A percentile compares a stretch with the other conserved stretches of the same genome.
These are phyloP conservation scores for Sugiyamaella boreocaroliniensis DNA, from an alignment of 805 yeast species.

Conservation along the genomic window DNA sequence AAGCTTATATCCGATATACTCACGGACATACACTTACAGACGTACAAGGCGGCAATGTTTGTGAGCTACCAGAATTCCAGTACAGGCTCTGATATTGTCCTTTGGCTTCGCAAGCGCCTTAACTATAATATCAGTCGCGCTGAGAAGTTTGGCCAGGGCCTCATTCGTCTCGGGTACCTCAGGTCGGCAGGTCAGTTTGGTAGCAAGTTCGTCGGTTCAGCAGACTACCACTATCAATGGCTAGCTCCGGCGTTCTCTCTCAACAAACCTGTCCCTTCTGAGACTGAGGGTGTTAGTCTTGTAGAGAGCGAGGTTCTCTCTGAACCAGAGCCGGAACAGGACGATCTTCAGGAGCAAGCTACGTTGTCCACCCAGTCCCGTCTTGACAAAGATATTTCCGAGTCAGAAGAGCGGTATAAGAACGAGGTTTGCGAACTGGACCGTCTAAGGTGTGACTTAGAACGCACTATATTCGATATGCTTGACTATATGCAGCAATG, in stretches of 20 bases:
- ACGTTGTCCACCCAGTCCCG: neutral
- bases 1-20: constrained; percentile 39
- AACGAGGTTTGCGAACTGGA: constrained; percentile 54
- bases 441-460: constrained; percentile 57
- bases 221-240: constrained; percentile 73
- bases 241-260: constrained; percentile 40
- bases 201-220: constrained; percentile 55
- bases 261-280: neutral
- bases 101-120: constrained; percentile 50
- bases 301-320: neutral
- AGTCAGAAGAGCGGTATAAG: constrained; percentile 47
- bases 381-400: constrained; percentile 39
- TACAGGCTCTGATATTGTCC: constrained; percentile 53
- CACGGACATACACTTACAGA: constrained; percentile 42
- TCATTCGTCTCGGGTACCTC: constrained; percentile 54
- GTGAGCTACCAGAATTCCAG: constrained; percentile 60
- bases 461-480: constrained; percentile 59
- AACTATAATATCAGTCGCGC: constrained; percentile 51
- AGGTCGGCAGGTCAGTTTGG: constrained; percentile 55
- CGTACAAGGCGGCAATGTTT: constrained; percentile 59
- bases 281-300: neutral
- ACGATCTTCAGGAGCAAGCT: neutral
- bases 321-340: neutral
- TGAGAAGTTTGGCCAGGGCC: constrained; percentile 70
- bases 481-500: constrained; percentile 64